These are phyloP conservation scores for Furculomyces boomerangus DNA, from an alignment of 371 early-diverging fungal species.

Conservation along the genomic window DNA sequence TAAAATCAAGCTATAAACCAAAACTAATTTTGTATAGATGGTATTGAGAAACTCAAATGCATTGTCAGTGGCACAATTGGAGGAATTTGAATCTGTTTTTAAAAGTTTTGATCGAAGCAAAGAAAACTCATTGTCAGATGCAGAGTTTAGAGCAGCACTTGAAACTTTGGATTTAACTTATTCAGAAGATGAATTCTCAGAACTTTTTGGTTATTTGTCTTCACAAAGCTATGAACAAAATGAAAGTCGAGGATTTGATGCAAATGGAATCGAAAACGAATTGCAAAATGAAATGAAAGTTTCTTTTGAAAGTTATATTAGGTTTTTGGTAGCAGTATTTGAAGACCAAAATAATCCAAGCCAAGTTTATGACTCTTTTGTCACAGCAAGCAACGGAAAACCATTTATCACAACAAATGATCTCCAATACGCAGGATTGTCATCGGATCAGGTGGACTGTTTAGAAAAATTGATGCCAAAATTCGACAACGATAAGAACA, in stretches of 20 bases:
- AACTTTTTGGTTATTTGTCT: slow-evolving; percentile 41
- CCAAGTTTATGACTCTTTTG: slow-evolving; percentile 71
- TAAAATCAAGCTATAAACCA: background rate
- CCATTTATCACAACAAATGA: slow-evolving; percentile 59
- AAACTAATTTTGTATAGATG: slow-evolving; percentile 20
- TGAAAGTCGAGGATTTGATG: slow-evolving; percentile 52
- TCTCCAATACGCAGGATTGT: slow-evolving; percentile 32
- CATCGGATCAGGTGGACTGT: background rate
- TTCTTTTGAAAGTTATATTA: slow-evolving; percentile 75
- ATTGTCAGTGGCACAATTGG: slow-evolving; percentile 78
- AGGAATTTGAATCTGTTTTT: slow-evolving; percentile 80
- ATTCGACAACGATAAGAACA: background rate
- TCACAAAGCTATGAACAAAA: slow-evolving; percentile 18
- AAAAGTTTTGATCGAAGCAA: slow-evolving; percentile 72
- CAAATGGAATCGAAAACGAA: no score
- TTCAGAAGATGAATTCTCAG: slow-evolving; percentile 52
- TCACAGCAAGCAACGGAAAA: slow-evolving; percentile 66
- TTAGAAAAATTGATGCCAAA: background rate
- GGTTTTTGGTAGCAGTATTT: slow-evolving; percentile 65
- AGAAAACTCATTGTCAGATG: slow-evolving; percentile 46
- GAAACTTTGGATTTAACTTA: slow-evolving; percentile 65
- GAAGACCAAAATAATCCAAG: slow-evolving; percentile 83
- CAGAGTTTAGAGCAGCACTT: slow-evolving; percentile 73
- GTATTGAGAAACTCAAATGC: slow-evolving; percentile 67
- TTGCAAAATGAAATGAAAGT: no score